Evolutionary conservation across 2,329 filamentous ascomycete species (phyloP), one percentile per base, ranked within the genome.

Genomic region (Fusarium illudens): DNA sequence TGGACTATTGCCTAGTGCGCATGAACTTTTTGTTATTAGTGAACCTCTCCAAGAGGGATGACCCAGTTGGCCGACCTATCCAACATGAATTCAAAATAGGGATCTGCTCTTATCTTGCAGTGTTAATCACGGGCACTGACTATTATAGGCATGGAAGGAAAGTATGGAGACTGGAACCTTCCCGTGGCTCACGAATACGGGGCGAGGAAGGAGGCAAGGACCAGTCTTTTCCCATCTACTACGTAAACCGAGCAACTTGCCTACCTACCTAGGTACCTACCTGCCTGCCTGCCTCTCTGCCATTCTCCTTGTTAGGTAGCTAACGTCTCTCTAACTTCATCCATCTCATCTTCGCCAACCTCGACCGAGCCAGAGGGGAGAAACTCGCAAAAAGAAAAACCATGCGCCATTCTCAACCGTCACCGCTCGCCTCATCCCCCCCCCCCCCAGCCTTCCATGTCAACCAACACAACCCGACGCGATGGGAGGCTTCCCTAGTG

Each of bases 401-500:
- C 19, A 27, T 27, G 22, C 39, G 20, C 17, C 22, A 36, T 59
- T 33, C 30, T 30, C 42, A 22, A 37, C 22, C 42, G 22, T 27
- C 15, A n/a, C 53, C 30, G 32, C 42, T 58, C 25, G 22, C 33
- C 22, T 65, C 29, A 22, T 32, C 42, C 37, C 37, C 20, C 17
- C 20, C 17, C 11, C 19, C 17, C 17, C 36, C 7, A 42, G 37
- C 20, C 37, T 20, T 20, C 37, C 39, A 11, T 15, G 32, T 48
- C 58, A 34, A 44, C 57, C 58, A 60, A 25, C 19, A 37, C 50
- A 68, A 62, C 71, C 71, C 71, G 59, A 69, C 60, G 66, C 61
- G 50, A 48, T 70, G 69, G 71, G 34, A 55, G 64, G 62, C 58
- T 71, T 73, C 50, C 67, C 64, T 74, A 74, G 71, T 73, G 71